These are phyloP conservation scores for Vaccinium macrocarpon DNA, from an alignment of 148 eudicot genomes.

Conservation along the genomic window DNA sequence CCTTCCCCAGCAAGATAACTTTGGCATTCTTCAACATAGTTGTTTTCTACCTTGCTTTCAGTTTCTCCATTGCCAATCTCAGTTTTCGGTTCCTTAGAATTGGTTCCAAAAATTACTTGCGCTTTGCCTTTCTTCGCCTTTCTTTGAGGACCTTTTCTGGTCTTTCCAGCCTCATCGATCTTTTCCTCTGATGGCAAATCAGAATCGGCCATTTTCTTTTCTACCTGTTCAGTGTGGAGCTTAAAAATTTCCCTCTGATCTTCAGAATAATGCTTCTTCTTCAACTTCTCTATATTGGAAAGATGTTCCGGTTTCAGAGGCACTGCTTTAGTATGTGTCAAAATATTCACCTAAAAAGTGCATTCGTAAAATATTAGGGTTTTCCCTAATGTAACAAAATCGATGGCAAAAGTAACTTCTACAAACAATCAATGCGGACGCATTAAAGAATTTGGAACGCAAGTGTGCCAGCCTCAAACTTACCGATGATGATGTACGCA, in stretches of 20 bases:
- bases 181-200: slow-evolving; percentile 13
- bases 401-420: not conserved
- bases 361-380: not conserved
- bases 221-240: not conserved
- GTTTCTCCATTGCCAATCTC: not conserved
- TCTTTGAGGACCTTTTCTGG: slow-evolving; percentile 29
- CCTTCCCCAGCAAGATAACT: slow-evolving; percentile 18
- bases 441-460: not conserved
- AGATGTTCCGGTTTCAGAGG: slow-evolving; percentile 27
- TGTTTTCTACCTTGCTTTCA: not conserved
- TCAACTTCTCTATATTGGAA: slow-evolving; percentile 27
- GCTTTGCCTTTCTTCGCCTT: slow-evolving; percentile 17
- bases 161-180: slow-evolving; percentile 8
- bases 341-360: slow-evolving; percentile 45
- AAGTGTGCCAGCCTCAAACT: not conserved
- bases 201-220: not conserved
- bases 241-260: slow-evolving; percentile 47
- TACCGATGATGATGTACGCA: not conserved
- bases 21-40: slow-evolving; percentile 17
- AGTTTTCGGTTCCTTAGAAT: not conserved
- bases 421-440: not conserved
- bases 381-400: not conserved
- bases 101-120: not conserved
- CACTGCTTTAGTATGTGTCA: slow-evolving; percentile 55
- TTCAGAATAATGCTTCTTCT: slow-evolving; percentile 44